Base-by-base conservation (phyloP, 768 basidiomycete species). In the Leccinum ochraceum region DNA sequence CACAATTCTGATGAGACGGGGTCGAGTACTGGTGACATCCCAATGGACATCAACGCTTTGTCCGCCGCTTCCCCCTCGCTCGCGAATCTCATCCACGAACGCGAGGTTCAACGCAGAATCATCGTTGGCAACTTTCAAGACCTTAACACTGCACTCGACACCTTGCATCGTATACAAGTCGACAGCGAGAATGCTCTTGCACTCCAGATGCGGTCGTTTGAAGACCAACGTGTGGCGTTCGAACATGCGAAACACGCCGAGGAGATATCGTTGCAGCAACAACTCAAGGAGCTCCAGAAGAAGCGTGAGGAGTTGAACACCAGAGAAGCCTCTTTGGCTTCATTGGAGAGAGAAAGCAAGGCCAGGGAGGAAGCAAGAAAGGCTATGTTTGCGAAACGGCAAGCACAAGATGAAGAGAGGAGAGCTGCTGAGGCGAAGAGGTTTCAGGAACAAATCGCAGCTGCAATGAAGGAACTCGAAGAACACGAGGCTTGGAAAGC, bases 381-480 rank as follows among this genome's bases (percentile, higher is more conserved):
- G 50, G 56, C 22, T 17, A 24, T 64, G n/a, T 39, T 65, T 14
- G 60, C 60, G 9, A 63, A 67, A 24, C 66, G 71, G 30, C 73
- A 65, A 28, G 69, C 60, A 4, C 66, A 64, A 42, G 72, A 75
- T 53, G 68, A 71, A 26, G 72, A 74, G 36, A 65, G 37, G 39
- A 59, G 61, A 44, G 52, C 46, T 7, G 60, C 62, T 1, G 68
- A 69, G 37, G 54, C 62, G 48, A 65, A 61, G 57, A 66, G 62
- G 24, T 53, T 36, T 14, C 66, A 65, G 54, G 62, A 67, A 26
- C 72, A 64, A 49, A 66, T 74, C 26, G 37, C 52, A 3, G 37
- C 13, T 7, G 64, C 72, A 11, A 22, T 68, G 34, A 55, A 66
- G 51, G 69, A 71, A 34, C 22, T 70, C 14, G 49, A 59, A 46